These are phyloP conservation scores for Diaporthe sp. DNA, from an alignment of 2,329 filamentous ascomycete genomes.

Conservation along the genomic window DNA sequence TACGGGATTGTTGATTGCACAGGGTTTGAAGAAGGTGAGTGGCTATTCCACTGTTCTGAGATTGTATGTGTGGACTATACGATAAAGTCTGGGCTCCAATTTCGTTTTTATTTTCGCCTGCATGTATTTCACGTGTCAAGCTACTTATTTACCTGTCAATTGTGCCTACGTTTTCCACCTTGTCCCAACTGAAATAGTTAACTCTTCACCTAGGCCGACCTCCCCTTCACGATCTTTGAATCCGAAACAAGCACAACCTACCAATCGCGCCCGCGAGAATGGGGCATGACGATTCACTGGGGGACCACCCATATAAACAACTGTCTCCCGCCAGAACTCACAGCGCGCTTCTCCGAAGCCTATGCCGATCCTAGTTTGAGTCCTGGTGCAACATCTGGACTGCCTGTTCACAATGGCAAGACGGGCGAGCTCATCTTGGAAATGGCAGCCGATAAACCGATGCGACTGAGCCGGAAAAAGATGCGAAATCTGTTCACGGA, in stretches of 20 bases:
- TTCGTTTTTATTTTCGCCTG: neutral
- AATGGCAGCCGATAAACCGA: neutral
- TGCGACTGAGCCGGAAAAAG: neutral
- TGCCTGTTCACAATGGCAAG: constrained; percentile 2
- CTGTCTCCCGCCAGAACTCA: neutral
- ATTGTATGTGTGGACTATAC: neutral
- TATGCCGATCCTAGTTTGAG: neutral
- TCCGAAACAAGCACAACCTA: neutral
- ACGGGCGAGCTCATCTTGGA: neutral
- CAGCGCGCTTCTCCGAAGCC: neutral
- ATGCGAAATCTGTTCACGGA: neutral
- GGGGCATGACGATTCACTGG: neutral
- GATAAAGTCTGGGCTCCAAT: too few relatives aligned
- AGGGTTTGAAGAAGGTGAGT: neutral
- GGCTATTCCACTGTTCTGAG: neutral
- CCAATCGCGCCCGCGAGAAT: neutral
- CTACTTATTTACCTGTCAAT: neutral
- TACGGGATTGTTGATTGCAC: neutral
- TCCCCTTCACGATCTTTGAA: neutral
- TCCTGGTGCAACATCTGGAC: neutral
- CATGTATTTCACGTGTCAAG: neutral
- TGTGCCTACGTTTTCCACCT: neutral
- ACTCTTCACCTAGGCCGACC: neutral
- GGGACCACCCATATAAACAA: neutral
- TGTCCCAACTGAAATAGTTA: neutral